Conservation (phyloP, 164 flowering plant species). For the Platanus orientalis region DNA sequence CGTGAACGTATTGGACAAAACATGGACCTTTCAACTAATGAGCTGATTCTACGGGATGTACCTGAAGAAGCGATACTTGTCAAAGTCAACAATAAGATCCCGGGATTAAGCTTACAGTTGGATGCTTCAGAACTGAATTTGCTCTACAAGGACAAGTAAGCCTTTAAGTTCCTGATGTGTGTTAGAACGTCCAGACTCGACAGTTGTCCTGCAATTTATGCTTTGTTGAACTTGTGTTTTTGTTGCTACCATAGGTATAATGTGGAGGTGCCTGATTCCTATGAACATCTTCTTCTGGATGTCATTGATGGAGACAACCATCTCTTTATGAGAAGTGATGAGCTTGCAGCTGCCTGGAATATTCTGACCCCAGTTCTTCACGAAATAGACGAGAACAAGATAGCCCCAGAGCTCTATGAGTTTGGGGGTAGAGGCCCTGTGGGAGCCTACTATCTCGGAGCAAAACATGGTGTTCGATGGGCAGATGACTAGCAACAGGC, state of each 20-base stretch:
- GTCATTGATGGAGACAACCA: slow-evolving; percentile 62
- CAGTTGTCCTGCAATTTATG: background rate
- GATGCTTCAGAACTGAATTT: slow-evolving; percentile 59
- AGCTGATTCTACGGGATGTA: slow-evolving; percentile 46
- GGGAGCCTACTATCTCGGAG: slow-evolving; percentile 39
- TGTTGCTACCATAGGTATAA: slow-evolving; percentile 59
- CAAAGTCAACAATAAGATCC: slow-evolving; percentile 60
- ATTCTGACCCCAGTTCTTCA: slow-evolving; percentile 47
- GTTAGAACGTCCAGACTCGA: background rate
- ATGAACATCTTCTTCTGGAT: slow-evolving; percentile 64
- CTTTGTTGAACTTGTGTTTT: background rate
- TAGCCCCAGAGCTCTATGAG: slow-evolving; percentile 51
- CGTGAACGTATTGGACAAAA: slow-evolving; percentile 42
- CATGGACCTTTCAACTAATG: slow-evolving; percentile 47
- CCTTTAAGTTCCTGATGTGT: background rate
- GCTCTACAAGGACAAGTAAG: slow-evolving; percentile 59
- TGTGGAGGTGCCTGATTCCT: slow-evolving; percentile 60
- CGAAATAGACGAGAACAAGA: slow-evolving; percentile 43
- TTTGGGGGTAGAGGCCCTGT: slow-evolving; percentile 41
- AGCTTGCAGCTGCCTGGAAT: slow-evolving; percentile 58
- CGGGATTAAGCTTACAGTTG: slow-evolving; percentile 54
- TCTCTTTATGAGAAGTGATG: slow-evolving; percentile 65
- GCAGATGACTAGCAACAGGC: slow-evolving; percentile 32
- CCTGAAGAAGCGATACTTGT: slow-evolving; percentile 71
- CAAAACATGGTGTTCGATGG: slow-evolving; percentile 41